Evolutionary conservation across 192 early-diverging fungal species (phyloP), one percentile per base, ranked within the genome.

Genomic region (Coemansia sp.): DNA sequence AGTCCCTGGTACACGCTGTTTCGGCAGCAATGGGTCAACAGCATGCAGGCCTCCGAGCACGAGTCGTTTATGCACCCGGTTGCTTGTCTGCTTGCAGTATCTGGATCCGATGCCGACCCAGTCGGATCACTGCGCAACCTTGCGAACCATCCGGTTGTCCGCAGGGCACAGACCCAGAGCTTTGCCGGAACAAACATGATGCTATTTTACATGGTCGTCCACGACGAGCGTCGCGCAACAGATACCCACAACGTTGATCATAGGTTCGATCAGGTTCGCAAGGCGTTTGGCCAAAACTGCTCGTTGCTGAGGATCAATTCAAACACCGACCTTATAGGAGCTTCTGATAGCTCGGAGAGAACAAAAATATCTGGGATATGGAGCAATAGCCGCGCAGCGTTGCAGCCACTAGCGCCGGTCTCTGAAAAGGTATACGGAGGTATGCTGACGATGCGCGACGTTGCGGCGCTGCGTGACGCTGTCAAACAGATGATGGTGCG

Each of bases 1-100:
- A 68, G 91, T 15, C 96, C 96, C 17, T 96, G 95, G 95, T 98
- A 95, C 80, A 68, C 87, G 12, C 68, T 85, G 67, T 96, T 94
- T 76, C 84, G 93, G 20, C 85, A 81, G 63, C 72, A 75, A 32
- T 79, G 83, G 83, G 60, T 75, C 6, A 52, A 67, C 35, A 72
- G 89, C 41, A 85, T 86, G 69, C 91, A 89, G 14, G 79, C 88
- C 9, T 89, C 92, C 1, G 96, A 98, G 68, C 95, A 98, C 67
- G 95, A 97, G 73, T 90, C 93, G 5, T 97, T 99, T 71, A 91
- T 94, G 52, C 95, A 98, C 77, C 97, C 97, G 2, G 90, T 97
- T 5, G 95, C 93, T 35, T 93, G 94, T 72, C 75, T 92, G 55
- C 60, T 87, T 14, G 85, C 88, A 8, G 86, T 76, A 17, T 96